These are phyloP conservation scores for Sporothrix pallida DNA, from an alignment of 2,329 filamentous ascomycete genomes.

Conservation along the genomic window DNA sequence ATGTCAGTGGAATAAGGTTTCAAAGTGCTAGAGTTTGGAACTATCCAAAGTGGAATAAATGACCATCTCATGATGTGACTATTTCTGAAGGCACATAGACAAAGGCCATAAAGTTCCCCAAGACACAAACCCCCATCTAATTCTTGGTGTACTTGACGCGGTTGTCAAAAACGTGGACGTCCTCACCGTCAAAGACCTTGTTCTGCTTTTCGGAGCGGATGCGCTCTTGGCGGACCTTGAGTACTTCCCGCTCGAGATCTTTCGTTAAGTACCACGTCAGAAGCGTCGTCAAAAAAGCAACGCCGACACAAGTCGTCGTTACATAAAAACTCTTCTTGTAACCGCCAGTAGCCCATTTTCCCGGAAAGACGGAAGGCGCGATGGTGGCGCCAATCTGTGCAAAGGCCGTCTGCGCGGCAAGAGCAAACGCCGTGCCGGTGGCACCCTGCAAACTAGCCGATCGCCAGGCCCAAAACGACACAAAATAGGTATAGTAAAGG, in stretches of 20 bases:
- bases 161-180: background rate
- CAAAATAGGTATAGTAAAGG: slow-evolving; percentile 52
- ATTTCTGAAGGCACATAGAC: too few species aligned
- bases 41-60: too few species aligned
- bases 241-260: background rate
- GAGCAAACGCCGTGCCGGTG: slow-evolving; percentile 5
- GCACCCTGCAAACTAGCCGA: slow-evolving; percentile 48
- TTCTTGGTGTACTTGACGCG: background rate
- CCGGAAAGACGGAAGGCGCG: background rate
- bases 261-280: background rate
- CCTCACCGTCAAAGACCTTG: background rate
- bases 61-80: too few species aligned
- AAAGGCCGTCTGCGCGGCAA: background rate
- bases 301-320: background rate
- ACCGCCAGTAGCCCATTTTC: background rate
- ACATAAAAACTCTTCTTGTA: background rate
- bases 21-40: too few species aligned
- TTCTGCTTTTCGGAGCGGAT: background rate
- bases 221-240: background rate
- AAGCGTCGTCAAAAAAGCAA: background rate
- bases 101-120: too few species aligned
- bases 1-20: too few species aligned
- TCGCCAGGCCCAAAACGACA: slow-evolving; percentile 55
- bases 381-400: background rate
- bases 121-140: too few species aligned